phyloP scores from a whole-genome alignment of 768 basidiomycete genomes.

The Pulveroboletus sp. region DNA sequence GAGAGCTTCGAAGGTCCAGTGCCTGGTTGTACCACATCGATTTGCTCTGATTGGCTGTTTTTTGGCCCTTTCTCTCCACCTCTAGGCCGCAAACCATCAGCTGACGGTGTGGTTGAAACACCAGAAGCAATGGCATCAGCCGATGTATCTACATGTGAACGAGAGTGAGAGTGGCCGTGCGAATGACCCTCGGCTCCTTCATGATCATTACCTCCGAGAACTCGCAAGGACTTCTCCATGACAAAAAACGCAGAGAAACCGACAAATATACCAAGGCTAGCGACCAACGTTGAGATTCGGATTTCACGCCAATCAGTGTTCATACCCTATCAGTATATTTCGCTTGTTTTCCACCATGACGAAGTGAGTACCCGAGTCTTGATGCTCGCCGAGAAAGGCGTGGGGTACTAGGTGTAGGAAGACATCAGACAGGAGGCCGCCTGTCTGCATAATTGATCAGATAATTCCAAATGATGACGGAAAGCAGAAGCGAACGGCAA shows the following conservation, averaged over 20 bases:
- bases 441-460: constrained; percentile 51
- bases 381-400: constrained; percentile 86
- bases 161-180: constrained; percentile 58
- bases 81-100: constrained; percentile 52
- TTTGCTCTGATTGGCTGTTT: constrained; percentile 23
- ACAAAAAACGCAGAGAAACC: constrained; percentile 91
- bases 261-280: constrained; percentile 74
- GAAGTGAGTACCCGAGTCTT: constrained; percentile 67
- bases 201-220: constrained; percentile 55
- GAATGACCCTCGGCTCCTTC: constrained; percentile 47
- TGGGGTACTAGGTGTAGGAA: constrained; percentile 92
- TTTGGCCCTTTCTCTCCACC: constrained; percentile 24
- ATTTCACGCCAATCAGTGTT: constrained; percentile 1
- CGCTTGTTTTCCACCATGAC: constrained; percentile 88
- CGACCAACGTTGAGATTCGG: constrained; percentile 7
- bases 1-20: constrained; percentile 77
- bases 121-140: constrained; percentile 44
- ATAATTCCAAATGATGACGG: constrained; percentile 9
- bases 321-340: constrained; percentile 85
- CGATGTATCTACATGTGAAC: constrained; percentile 40
- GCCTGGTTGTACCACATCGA: constrained; percentile 22
- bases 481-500: constrained; percentile 58
- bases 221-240: constrained; percentile 89
- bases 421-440: constrained; percentile 89
- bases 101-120: constrained; percentile 36